Conservation (phyloP, 306 rosid genomes). For the Oxytropis ochrocephala region DNA sequence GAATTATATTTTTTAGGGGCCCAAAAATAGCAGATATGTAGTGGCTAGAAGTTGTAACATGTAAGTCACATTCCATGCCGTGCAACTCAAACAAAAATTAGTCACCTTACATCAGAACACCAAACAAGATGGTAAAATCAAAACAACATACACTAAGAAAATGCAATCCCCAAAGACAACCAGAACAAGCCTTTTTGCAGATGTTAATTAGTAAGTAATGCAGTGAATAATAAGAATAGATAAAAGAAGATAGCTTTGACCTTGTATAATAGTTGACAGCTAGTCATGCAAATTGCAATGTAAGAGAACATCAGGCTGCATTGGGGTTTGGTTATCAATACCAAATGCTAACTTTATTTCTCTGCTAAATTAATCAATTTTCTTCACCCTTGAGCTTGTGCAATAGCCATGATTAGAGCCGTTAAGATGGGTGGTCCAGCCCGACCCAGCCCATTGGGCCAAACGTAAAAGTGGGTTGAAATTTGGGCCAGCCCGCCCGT, state of each 20-base stretch:
- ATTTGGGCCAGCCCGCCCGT: too few species aligned
- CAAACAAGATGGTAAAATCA: not conserved
- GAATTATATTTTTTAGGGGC: too few species aligned
- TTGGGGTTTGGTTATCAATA: not conserved
- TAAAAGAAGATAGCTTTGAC: not conserved
- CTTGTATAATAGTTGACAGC: constrained; percentile 1
- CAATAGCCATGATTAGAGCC: not conserved
- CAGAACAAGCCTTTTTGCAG: not conserved
- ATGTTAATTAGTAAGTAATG: not conserved
- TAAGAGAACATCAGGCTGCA: not conserved
- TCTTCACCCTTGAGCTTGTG: not conserved
- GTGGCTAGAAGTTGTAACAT: too few species aligned
- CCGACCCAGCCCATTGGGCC: too few species aligned
- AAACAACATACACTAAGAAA: not conserved
- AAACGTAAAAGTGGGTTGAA: too few species aligned
- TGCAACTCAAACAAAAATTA: too few species aligned
- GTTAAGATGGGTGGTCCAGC: too few species aligned
- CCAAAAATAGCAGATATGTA: too few species aligned
- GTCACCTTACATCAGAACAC: not conserved
- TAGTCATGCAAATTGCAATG: not conserved
- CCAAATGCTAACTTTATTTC: not conserved
- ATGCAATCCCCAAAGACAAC: not conserved
- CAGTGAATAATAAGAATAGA: not conserved
- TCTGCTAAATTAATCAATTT: not conserved
- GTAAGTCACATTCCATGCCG: too few species aligned